Conservation (phyloP, 768 basidiomycete species). For the Daedaleopsis sinensis region DNA sequence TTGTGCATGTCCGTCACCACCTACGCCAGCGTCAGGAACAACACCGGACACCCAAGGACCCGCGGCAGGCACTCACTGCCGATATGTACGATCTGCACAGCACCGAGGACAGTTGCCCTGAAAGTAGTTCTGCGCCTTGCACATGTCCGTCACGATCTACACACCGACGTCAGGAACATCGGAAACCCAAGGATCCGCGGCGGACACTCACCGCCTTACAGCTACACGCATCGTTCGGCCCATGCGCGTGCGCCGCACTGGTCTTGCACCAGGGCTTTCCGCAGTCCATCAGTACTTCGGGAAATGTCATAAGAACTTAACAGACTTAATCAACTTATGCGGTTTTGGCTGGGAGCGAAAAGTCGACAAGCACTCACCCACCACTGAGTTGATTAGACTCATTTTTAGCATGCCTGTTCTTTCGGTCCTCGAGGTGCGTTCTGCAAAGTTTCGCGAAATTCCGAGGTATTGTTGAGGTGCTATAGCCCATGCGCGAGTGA, state of each 20-base stretch:
- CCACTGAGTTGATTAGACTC: too few relatives aligned
- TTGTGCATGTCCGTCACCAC: constrained; percentile 11
- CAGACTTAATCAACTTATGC: too few relatives aligned
- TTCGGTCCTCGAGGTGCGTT: too few relatives aligned
- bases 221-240: constrained; percentile 10
- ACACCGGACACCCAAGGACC: not conserved
- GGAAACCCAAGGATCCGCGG: not conserved
- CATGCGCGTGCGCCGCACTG: constrained; percentile 17
- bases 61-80: constrained; percentile 1
- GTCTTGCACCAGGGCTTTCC: constrained; percentile 18
- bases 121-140: constrained; percentile 19
- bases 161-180: not conserved
- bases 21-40: constrained; percentile 1
- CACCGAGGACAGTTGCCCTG: constrained; percentile 19
- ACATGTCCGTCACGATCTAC: constrained; percentile 14
- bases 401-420: too few relatives aligned
- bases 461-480: too few relatives aligned
- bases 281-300: too few relatives aligned
- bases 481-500: too few relatives aligned
- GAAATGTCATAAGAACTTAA: too few relatives aligned
- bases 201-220: constrained; percentile 12
- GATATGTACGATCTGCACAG: too few relatives aligned
- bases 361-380: too few relatives aligned
- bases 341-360: too few relatives aligned
- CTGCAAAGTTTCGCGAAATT: too few relatives aligned